Evolutionary conservation across 805 yeast species (phyloP), one percentile per base, ranked within the genome.

Genomic region (Saturnispora hagleri): DNA sequence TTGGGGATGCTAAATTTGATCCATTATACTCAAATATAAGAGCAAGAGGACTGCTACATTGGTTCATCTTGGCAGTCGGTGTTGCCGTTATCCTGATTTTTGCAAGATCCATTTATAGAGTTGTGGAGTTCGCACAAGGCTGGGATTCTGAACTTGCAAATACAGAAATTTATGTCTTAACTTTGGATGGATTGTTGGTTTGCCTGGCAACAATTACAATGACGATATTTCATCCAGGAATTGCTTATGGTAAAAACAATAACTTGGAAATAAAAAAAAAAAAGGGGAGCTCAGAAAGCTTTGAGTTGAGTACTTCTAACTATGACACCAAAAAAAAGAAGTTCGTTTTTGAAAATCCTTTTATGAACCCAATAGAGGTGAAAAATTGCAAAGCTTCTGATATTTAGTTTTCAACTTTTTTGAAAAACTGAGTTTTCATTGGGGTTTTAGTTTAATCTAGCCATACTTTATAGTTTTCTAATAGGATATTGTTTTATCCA

Each of bases 31-130:
- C 53, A 2, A 51, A 62, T 4, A 53, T 76, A 12, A 64, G 84
- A 59, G 31, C 53, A 0, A 58, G 68, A 5, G 51, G 40, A 13
- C 20, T 62, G 2, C 78, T 80, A 60, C 61, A 62, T 9, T 69
- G 60, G 47, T 75, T 75, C 57, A 79, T 81, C 1, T 17, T 71
- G 15, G 75, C 71, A 1, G 58, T 81, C n/a, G 57, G 76, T 1
- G 17, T 66, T 3, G 69, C 83, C 1, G 77, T 80, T 72, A 26
- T 74, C 2, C 73, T 77, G 43, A 73, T 87, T 27, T 80, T 75
- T 56, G 68, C 76, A 26, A 75, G 95, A 61, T 84, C 89, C 59
- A 69, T 81, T 41, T 87, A 84, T 64, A 75, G 95, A 62, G 73
- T 86, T 18, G 73, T 78, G 34, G 96, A 87, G 64, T 69, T 86